These are phyloP conservation scores for Aspergillus hortae DNA, from an alignment of 2,329 filamentous ascomycete species.

Conservation along the genomic window DNA sequence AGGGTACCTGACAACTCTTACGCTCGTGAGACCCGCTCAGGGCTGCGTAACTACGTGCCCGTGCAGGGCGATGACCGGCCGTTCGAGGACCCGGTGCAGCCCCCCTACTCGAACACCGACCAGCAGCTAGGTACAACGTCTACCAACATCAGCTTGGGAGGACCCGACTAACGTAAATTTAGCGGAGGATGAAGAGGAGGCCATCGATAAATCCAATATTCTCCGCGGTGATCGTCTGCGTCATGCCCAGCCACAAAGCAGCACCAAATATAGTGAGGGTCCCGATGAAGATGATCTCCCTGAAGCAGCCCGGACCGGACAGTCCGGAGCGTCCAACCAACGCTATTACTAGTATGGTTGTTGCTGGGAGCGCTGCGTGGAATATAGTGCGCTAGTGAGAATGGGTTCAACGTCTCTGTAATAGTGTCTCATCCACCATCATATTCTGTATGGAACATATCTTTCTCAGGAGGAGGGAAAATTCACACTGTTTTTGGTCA, in stretches of 20 bases:
- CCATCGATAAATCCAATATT: conserved; percentile 20
- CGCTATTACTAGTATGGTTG: no score
- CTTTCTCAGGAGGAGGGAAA: no score
- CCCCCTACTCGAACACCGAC: conserved; percentile 24
- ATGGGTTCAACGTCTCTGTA: no score
- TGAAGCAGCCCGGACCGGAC: no score
- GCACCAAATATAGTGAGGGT: conserved; percentile 21
- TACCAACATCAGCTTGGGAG: neutral
- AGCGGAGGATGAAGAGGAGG: conserved; percentile 21
- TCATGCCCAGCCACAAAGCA: conserved; percentile 20
- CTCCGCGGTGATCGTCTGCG: conserved; percentile 20
- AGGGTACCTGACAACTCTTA: conserved; percentile 21
- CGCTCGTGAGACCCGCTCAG: conserved; percentile 15
- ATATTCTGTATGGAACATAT: no score
- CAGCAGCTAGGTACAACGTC: conserved; percentile 26
- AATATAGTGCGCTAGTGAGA: no score
- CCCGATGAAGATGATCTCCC: conserved; percentile 23
- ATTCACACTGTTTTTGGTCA: no score
- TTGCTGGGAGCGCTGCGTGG: no score
- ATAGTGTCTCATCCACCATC: no score
- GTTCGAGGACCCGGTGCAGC: conserved; percentile 27
- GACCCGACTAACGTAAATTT: neutral
- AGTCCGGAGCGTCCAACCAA: no score
- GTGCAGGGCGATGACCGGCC: conserved; percentile 21
- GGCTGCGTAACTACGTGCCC: conserved; percentile 16